phyloP scores from a whole-genome alignment of 148 eudicot genomes.

The Persicaria maculosa region DNA sequence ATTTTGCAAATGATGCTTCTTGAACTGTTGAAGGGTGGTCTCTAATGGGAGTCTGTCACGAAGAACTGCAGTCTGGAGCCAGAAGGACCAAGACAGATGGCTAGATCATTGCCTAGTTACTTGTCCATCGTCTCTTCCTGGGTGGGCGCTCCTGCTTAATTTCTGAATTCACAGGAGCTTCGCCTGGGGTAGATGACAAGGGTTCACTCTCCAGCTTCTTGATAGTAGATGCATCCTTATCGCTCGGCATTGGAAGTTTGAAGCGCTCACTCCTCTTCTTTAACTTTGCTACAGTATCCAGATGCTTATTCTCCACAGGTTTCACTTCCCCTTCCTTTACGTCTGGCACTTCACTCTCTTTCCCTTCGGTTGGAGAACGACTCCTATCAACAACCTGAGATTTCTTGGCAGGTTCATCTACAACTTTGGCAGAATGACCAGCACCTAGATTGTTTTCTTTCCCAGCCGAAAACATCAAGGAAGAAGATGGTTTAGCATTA shows the following conservation, averaged over 20 bases:
- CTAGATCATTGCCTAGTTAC: slow-evolving; percentile 30
- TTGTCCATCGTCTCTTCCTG: slow-evolving; percentile 77
- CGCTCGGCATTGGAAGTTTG: slow-evolving; percentile 82
- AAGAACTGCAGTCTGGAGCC: not conserved
- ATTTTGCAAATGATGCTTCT: not conserved
- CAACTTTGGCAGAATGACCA: slow-evolving; percentile 23
- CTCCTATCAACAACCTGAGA: slow-evolving; percentile 26
- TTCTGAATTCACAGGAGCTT: slow-evolving; percentile 36
- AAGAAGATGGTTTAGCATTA: slow-evolving; percentile 21
- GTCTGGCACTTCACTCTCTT: slow-evolving; percentile 33
- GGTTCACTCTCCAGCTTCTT: slow-evolving; percentile 75
- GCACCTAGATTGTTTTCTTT: slow-evolving; percentile 25
- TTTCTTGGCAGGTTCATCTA: slow-evolving; percentile 35
- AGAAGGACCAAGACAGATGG: not conserved
- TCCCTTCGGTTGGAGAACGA: slow-evolving; percentile 27
- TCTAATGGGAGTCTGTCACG: not conserved
- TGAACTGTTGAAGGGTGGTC: not conserved
- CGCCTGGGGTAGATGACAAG: slow-evolving; percentile 47
- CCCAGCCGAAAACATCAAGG: slow-evolving; percentile 30
- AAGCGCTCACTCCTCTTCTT: slow-evolving; percentile 96
- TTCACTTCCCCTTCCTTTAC: slow-evolving; percentile 34
- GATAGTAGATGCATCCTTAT: slow-evolving; percentile 47
- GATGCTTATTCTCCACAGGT: slow-evolving; percentile 30
- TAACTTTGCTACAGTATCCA: slow-evolving; percentile 68
- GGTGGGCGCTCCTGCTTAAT: slow-evolving; percentile 83